These are phyloP conservation scores for Penium margaritaceum DNA, from an alignment of 139 green algal species.

Conservation along the genomic window DNA sequence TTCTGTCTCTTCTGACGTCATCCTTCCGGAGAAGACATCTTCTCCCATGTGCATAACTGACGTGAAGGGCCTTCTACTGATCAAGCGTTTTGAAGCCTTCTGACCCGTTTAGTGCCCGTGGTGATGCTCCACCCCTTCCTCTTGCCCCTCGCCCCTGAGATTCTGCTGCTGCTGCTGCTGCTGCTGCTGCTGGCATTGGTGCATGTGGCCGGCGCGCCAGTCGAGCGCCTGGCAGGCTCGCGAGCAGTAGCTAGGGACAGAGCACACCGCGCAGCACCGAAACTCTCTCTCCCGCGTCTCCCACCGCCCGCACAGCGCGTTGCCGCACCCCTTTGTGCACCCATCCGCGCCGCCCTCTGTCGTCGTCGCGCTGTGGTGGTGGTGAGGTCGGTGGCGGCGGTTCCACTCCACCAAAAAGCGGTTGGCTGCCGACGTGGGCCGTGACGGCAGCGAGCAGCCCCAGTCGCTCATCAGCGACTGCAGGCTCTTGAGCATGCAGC, in stretches of 20 bases:
- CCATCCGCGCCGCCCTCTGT: neutral
- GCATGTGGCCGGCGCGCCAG: slow-evolving; percentile 26
- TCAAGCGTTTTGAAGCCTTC: too few relatives aligned
- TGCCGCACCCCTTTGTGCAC: slow-evolving; percentile 22
- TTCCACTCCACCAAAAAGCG: slow-evolving; percentile 35
- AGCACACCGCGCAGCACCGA: slow-evolving; percentile 24
- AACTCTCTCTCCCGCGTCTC: slow-evolving; percentile 43
- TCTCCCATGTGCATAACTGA: too few relatives aligned
- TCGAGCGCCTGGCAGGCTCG: slow-evolving; percentile 33
- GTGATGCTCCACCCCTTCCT: too few relatives aligned
- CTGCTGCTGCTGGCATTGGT: too few relatives aligned
- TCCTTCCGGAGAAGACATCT: too few relatives aligned
- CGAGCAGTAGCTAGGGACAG: slow-evolving; percentile 23
- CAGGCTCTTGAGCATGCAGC: too few relatives aligned
- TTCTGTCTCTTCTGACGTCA: too few relatives aligned
- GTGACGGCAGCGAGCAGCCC: slow-evolving; percentile 6
- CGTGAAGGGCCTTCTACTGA: too few relatives aligned
- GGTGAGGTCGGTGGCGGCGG: neutral
- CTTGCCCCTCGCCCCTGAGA: too few relatives aligned
- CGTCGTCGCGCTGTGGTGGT: neutral
- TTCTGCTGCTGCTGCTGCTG: too few relatives aligned
- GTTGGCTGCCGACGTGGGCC: neutral
- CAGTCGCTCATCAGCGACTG: slow-evolving; percentile 2
- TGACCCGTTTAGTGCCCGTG: too few relatives aligned
- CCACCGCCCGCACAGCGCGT: slow-evolving; percentile 31